Evolutionary conservation across 2,329 filamentous ascomycete genomes (phyloP).

Genomic region (Aureobasidium sp.): DNA sequence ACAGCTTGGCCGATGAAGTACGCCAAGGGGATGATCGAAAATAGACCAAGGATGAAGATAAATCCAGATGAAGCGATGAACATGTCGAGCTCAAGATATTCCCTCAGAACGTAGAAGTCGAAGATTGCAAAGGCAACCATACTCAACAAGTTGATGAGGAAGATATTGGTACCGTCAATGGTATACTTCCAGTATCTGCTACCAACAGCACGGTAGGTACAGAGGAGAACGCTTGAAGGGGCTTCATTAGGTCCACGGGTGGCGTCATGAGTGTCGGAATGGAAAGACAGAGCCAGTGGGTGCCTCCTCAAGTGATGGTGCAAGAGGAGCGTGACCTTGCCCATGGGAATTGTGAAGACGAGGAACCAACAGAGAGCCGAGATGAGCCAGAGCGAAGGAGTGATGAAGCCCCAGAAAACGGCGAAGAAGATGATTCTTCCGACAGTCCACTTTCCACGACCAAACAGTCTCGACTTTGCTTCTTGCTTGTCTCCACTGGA

Average conservation of each 20-base stretch:
- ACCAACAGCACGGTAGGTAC: constrained; percentile 93
- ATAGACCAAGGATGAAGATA: constrained; percentile 72
- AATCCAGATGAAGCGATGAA: constrained; percentile 77
- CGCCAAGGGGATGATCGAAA: constrained; percentile 91
- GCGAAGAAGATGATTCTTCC: constrained; percentile 93
- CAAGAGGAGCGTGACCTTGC: constrained; percentile 82
- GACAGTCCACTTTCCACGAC: constrained; percentile 90
- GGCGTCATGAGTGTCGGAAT: constrained; percentile 70
- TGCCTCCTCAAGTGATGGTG: constrained; percentile 89
- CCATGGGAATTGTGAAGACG: constrained; percentile 98
- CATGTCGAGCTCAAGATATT: constrained; percentile 60
- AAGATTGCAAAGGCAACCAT: constrained; percentile 92
- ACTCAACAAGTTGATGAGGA: constrained; percentile 92
- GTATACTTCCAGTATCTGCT: constrained; percentile 99
- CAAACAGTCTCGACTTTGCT: constrained; percentile 80
- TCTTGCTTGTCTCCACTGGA: constrained; percentile 19
- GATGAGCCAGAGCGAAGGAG: constrained; percentile 76
- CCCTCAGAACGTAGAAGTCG: constrained; percentile 76
- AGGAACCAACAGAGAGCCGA: constrained; percentile 90
- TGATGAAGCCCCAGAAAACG: constrained; percentile 91
- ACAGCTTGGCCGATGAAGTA: constrained; percentile 99
- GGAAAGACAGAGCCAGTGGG: constrained; percentile 86
- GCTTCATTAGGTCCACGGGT: constrained; percentile 31
- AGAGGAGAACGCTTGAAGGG: constrained; percentile 81
- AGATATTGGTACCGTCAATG: constrained; percentile 95